A percentile compares a stretch with the other conserved stretches of the same genome.
Evolutionary conservation across 768 basidiomycete genomes (phyloP).

Genomic region (Lenzites betulinus): DNA sequence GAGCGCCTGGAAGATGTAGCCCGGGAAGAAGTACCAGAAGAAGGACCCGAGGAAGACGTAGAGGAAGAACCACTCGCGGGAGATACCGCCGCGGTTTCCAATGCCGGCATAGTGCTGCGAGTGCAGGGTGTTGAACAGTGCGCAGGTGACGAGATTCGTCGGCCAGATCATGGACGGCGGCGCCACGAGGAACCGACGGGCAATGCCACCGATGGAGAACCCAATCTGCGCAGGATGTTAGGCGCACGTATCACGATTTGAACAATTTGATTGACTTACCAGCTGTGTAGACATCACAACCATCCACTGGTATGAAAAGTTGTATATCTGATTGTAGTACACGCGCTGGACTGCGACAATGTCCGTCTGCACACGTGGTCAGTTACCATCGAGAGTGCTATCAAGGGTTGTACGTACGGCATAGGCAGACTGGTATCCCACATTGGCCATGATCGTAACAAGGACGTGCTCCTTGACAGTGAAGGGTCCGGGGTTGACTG

Average conservation of each 20-base stretch:
- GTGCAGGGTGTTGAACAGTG: conserved; percentile 48
- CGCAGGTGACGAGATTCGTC: conserved; percentile 42
- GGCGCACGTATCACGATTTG: neutral
- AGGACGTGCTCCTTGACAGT: conserved; percentile 73
- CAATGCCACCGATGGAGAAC: conserved; percentile 45
- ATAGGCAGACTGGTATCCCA: conserved; percentile 37
- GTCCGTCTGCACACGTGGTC: conserved; percentile 36
- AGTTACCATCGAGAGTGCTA: neutral
- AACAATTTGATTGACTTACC: conserved; percentile 2
- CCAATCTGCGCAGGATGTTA: conserved; percentile 33
- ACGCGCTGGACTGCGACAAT: conserved; percentile 48
- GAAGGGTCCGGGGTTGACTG: conserved; percentile 70
- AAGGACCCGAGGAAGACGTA: conserved; percentile 41
- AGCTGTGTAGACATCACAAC: conserved; percentile 43
- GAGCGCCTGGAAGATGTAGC: conserved; percentile 64
- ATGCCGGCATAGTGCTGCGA: conserved; percentile 43
- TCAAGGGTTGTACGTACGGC: conserved; percentile 24
- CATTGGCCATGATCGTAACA: conserved; percentile 45
- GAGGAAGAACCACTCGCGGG: conserved; percentile 55
- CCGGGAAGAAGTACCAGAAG: conserved; percentile 64
- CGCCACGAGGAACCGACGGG: conserved; percentile 47
- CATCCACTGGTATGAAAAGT: conserved; percentile 43
- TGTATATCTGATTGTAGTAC: conserved; percentile 43
- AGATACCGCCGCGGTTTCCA: conserved; percentile 46
- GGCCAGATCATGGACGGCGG: conserved; percentile 51